These are phyloP conservation scores for Trametes polyzona DNA, from an alignment of 1,284 basidiomycete species.

Conservation along the genomic window DNA sequence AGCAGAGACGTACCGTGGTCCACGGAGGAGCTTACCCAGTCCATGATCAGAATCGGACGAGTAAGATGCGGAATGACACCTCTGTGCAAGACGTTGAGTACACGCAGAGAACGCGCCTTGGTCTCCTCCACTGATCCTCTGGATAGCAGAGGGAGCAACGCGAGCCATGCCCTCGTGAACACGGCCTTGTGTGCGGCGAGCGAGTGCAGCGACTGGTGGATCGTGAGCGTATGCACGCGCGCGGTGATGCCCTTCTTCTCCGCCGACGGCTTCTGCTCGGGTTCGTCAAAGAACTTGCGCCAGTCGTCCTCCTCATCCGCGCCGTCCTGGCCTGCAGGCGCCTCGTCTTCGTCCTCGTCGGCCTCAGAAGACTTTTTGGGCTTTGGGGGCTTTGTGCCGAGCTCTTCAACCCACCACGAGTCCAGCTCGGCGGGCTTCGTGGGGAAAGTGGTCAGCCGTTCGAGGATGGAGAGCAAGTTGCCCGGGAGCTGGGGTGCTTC, in stretches of 20 bases:
- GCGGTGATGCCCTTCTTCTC: conserved; percentile 42
- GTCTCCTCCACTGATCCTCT: conserved; percentile 41
- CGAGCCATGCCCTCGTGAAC: conserved; percentile 80
- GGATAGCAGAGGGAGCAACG: conserved; percentile 65
- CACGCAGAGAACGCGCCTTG: conserved; percentile 57
- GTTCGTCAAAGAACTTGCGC: conserved; percentile 81
- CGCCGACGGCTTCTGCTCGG: conserved; percentile 41
- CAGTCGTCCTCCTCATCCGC: conserved; percentile 69
- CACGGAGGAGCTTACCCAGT: conserved; percentile 91
- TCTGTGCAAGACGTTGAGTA: conserved; percentile 81
- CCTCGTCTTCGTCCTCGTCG: conserved; percentile 40
- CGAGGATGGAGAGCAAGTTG: conserved; percentile 80
- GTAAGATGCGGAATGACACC: conserved; percentile 87
- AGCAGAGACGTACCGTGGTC: conserved; percentile 64
- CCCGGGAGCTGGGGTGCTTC: conserved; percentile 49
- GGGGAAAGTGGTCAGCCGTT: conserved; percentile 84
- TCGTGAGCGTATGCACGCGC: conserved; percentile 64
- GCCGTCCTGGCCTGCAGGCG: conserved; percentile 40
- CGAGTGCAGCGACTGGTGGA: conserved; percentile 77
- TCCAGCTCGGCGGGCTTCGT: conserved; percentile 77
- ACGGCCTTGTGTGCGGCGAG: conserved; percentile 76
- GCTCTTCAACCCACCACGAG: conserved; percentile 83
- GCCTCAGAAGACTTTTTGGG: conserved; percentile 44
- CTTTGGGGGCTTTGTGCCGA: conserved; percentile 64
- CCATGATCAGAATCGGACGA: conserved; percentile 84